Evolutionary conservation across 345 rosid species (phyloP).

Genomic region (Euphorbia peplus): DNA sequence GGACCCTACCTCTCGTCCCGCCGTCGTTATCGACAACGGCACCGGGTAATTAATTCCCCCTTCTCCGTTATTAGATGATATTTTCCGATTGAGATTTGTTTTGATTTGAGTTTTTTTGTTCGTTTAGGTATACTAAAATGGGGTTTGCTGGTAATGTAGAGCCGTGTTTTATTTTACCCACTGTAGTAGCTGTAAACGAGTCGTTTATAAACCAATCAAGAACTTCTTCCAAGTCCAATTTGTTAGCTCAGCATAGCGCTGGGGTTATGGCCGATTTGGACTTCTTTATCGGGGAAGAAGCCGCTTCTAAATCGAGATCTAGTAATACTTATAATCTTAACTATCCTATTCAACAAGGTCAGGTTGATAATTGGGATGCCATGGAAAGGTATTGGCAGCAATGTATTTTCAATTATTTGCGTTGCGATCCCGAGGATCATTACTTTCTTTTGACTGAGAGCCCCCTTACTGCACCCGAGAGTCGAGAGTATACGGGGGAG

Average conservation of each 20-base stretch:
- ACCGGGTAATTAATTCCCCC: slow-evolving; percentile 67
- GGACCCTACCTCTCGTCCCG: slow-evolving; percentile 93
- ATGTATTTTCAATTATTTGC: slow-evolving; percentile 78
- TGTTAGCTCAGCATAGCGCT: slow-evolving; percentile 81
- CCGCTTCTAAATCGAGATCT: slow-evolving; percentile 62
- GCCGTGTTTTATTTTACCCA: slow-evolving; percentile 89
- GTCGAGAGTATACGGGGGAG: slow-evolving; percentile 90
- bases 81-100: slow-evolving; percentile 15
- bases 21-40: slow-evolving; percentile 97
- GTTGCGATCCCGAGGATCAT: slow-evolving; percentile 99
- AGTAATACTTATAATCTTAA: slow-evolving; percentile 72
- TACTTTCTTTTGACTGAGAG: slow-evolving; percentile 93
- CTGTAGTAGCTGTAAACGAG: slow-evolving; percentile 88
- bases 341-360: slow-evolving; percentile 83
- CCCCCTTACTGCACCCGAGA: slow-evolving; percentile 96
- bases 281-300: slow-evolving; percentile 89
- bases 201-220: slow-evolving; percentile 75
- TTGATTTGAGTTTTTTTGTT: neutral
- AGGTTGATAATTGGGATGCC: slow-evolving; percentile 95
- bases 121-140: slow-evolving; percentile 82
- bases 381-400: slow-evolving; percentile 99
- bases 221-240: slow-evolving; percentile 61
- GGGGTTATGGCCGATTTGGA: slow-evolving; percentile 98
- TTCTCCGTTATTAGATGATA: slow-evolving; percentile 39
- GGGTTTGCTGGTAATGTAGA: slow-evolving; percentile 98